A percentile compares a stretch with the other conserved stretches of the same genome.
These are phyloP conservation scores for Dichomitus squalens DNA, from an alignment of 1,284 basidiomycete species.

Conservation along the genomic window DNA sequence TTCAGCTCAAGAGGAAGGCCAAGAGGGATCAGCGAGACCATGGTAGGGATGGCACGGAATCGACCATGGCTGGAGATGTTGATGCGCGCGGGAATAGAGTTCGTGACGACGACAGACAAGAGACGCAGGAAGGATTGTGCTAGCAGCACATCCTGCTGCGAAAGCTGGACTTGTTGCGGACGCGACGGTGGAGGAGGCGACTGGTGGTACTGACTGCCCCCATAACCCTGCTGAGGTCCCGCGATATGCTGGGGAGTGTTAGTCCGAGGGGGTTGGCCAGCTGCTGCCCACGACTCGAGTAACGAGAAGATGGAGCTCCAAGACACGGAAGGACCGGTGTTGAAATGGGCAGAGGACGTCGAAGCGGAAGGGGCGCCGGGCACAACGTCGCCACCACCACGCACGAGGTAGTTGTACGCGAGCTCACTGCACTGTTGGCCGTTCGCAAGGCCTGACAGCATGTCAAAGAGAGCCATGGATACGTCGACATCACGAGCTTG, in stretches of 20 bases:
- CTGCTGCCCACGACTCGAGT: slow-evolving; percentile 52
- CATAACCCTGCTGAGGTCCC: slow-evolving; percentile 34
- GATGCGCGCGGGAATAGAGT: slow-evolving; percentile 79
- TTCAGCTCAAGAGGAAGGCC: slow-evolving; percentile 91
- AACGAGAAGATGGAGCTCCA: slow-evolving; percentile 57
- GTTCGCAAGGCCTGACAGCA: slow-evolving; percentile 84
- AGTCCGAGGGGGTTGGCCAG: slow-evolving; percentile 30
- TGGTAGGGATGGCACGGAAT: slow-evolving; percentile 77
- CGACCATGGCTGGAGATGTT: slow-evolving; percentile 80
- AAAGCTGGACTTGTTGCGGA: slow-evolving; percentile 45
- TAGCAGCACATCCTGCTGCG: slow-evolving; percentile 77
- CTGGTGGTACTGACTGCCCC: slow-evolving; percentile 34
- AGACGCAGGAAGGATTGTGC: slow-evolving; percentile 84
- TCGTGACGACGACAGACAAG: slow-evolving; percentile 76
- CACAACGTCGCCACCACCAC: slow-evolving; percentile 64
- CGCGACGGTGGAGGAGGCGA: slow-evolving; percentile 38
- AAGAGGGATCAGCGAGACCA: slow-evolving; percentile 80
- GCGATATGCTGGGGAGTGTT: slow-evolving; percentile 24
- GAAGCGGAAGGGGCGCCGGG: slow-evolving; percentile 48
- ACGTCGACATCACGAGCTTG: slow-evolving; percentile 74
- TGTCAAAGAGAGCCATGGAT: slow-evolving; percentile 83
- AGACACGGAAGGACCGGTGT: slow-evolving; percentile 40
- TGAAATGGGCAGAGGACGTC: slow-evolving; percentile 31
- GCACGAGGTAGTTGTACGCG: slow-evolving; percentile 83
- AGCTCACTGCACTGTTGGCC: slow-evolving; percentile 85